Conservation (phyloP, 2,329 filamentous ascomycete species). For the Leptosphaerulina australis region DNA sequence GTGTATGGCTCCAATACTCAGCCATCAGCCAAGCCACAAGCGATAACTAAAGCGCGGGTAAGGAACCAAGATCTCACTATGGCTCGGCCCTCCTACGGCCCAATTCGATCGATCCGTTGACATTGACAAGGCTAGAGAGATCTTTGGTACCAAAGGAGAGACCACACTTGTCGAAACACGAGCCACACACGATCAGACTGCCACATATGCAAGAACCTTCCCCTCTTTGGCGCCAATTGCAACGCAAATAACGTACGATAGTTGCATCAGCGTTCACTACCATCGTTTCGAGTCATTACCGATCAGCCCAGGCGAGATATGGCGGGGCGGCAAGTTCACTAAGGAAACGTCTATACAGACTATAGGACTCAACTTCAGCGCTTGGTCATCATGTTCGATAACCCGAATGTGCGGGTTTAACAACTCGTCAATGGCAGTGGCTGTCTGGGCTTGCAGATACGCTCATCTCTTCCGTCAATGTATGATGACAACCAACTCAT, state of each 20-base stretch:
- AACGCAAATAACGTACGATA: conserved; percentile 13
- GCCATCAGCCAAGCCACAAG: background rate
- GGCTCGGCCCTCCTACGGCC: background rate
- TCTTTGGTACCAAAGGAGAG: background rate
- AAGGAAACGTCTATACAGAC: conserved; percentile 10
- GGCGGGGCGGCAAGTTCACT: background rate
- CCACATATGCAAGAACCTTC: conserved; percentile 2
- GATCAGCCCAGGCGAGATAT: conserved; percentile 1
- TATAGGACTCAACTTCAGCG: conserved; percentile 6
- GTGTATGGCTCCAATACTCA: background rate
- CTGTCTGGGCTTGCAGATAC: conserved; percentile 1
- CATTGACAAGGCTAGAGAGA: background rate
- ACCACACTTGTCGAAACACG: background rate
- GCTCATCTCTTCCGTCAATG: background rate
- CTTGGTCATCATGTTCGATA: background rate
- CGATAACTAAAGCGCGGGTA: background rate
- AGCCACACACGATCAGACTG: conserved; percentile 3
- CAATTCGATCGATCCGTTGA: conserved; percentile 8
- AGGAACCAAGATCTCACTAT: conserved; percentile 6
- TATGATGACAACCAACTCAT: background rate
- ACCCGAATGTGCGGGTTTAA: background rate
- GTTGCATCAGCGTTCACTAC: conserved; percentile 2
- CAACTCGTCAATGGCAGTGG: background rate
- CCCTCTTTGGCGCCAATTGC: background rate
- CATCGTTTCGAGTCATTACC: conserved; percentile 6